Evolutionary conservation across 202 grass and related monocot species (phyloP).

Genomic region (Tripidium arundinaceum): DNA sequence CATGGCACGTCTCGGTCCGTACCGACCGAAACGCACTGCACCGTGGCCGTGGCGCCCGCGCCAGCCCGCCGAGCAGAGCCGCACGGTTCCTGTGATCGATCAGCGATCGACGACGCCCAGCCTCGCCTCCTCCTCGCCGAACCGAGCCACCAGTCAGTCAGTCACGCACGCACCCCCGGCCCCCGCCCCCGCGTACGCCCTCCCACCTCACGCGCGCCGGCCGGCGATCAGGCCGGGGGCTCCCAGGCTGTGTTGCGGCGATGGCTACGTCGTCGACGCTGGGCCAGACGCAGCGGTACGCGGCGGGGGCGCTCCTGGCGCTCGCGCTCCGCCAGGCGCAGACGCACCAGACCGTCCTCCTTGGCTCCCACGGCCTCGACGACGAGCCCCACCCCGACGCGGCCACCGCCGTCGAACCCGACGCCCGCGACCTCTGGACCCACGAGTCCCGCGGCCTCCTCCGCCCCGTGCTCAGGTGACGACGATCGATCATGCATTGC

Average conservation of each 20-base stretch:
- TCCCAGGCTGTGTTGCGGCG: neutral
- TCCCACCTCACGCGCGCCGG: neutral
- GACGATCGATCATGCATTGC: neutral
- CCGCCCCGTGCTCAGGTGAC: slow-evolving; percentile 76
- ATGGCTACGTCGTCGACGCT: slow-evolving; percentile 78
- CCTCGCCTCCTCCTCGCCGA: neutral
- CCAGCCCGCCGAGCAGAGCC: neutral
- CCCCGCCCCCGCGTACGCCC: neutral
- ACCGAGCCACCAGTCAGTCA: neutral
- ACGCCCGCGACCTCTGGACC: slow-evolving; percentile 64
- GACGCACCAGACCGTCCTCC: slow-evolving; percentile 77
- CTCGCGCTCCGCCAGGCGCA: slow-evolving; percentile 91
- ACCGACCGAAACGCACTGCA: neutral
- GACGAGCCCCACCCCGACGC: slow-evolving; percentile 23
- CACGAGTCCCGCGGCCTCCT: slow-evolving; percentile 87
- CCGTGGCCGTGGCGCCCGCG: neutral
- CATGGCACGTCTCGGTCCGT: neutral
- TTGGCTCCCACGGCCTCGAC: slow-evolving; percentile 56
- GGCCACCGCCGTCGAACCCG: slow-evolving; percentile 25
- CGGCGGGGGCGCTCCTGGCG: slow-evolving; percentile 80
- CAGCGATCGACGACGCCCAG: neutral
- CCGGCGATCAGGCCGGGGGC: neutral
- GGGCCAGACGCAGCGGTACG: slow-evolving; percentile 85
- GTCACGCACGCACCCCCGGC: neutral
- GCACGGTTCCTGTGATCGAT: neutral